Percentiles rank a stretch among this genome's conserved stretches.
These are phyloP conservation scores for Salicornia ramosissima DNA, from an alignment of 148 eudicot species.

Conservation along the genomic window DNA sequence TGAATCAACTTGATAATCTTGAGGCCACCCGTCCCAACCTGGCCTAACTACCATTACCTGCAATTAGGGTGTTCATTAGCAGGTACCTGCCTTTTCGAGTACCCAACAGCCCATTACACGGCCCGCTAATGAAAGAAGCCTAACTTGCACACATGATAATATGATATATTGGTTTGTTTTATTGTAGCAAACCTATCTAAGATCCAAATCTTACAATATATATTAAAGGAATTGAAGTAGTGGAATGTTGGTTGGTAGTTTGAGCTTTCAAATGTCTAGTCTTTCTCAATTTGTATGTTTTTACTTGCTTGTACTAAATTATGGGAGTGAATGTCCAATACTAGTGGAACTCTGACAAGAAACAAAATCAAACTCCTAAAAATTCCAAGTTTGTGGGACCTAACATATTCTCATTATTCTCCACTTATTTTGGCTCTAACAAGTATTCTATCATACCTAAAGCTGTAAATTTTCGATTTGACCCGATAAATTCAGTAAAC, in stretches of 20 bases:
- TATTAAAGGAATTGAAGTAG: background rate
- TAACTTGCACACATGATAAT: too few species aligned
- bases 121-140: too few species aligned
- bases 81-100: too few species aligned
- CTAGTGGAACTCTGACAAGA: background rate
- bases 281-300: too few species aligned
- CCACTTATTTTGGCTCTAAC: background rate
- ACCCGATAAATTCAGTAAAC: background rate
- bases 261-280: background rate
- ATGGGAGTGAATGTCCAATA: background rate
- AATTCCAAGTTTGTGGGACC: background rate
- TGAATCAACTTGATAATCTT: too few species aligned
- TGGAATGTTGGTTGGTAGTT: conserved; percentile 11
- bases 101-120: too few species aligned
- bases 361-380: background rate
- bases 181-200: background rate
- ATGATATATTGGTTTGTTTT: background rate
- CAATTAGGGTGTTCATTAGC: too few species aligned
- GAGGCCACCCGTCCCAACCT: too few species aligned
- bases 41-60: too few species aligned
- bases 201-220: background rate
- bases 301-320: too few species aligned
- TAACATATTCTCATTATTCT: background rate
- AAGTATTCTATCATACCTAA: background rate
- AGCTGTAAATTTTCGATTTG: too few species aligned